Evolutionary conservation across 352 stramenopile genomes (phyloP).

Genomic region (Phytophthora idaei): DNA sequence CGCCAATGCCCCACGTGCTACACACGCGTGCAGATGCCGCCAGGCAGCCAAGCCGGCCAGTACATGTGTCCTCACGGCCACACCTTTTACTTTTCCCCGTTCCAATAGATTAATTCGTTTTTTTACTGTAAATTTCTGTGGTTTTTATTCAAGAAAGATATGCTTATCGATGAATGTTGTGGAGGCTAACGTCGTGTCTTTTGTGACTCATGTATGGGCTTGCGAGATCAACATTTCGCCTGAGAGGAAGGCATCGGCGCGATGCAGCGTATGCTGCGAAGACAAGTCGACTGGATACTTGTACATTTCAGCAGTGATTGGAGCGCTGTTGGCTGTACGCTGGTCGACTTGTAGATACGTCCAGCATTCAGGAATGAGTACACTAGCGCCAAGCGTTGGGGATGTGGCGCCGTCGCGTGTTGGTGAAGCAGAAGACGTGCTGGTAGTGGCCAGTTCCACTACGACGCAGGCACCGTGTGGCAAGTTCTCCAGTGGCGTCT

Average conservation of each 20-base stretch:
- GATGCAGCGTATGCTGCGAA: constrained; percentile 66
- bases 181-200: too few species aligned
- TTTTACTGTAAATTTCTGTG: neutral
- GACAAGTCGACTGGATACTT: constrained; percentile 80
- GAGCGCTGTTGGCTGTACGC: constrained; percentile 71
- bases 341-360: constrained; percentile 86
- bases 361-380: constrained; percentile 77
- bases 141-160: neutral
- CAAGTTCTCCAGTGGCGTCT: constrained; percentile 93
- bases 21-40: constrained; percentile 88
- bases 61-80: constrained; percentile 90
- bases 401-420: constrained; percentile 32
- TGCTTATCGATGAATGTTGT: too few species aligned
- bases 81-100: constrained; percentile 86
- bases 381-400: constrained; percentile 41
- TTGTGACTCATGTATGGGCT: constrained; percentile 26
- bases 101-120: constrained; percentile 44
- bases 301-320: constrained; percentile 84
- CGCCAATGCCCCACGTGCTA: constrained; percentile 87
- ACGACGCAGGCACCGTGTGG: constrained; percentile 73
- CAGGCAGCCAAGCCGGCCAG: constrained; percentile 81
- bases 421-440: constrained; percentile 48
- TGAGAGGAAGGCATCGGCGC: constrained; percentile 78
- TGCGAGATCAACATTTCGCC: constrained; percentile 74
- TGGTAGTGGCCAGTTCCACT: constrained; percentile 72